Evolutionary conservation across 2,329 filamentous ascomycete species (phyloP), one percentile per base, ranked within the genome.

Genomic region (Pyrenochaeta sp.): DNA sequence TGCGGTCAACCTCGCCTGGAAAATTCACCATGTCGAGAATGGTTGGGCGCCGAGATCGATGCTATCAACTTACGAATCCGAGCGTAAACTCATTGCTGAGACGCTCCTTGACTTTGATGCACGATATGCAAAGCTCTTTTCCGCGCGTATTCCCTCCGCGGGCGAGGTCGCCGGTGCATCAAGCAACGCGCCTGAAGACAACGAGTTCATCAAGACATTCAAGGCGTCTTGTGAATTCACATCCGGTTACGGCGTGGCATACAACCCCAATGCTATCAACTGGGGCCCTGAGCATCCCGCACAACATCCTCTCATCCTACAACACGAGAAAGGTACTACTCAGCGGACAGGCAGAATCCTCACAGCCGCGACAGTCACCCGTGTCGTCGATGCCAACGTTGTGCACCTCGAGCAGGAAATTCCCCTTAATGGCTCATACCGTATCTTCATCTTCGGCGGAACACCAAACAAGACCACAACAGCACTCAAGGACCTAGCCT

Each of bases 141-240:
- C 92, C 10, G 83, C 91, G 65, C 85, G 89, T 18, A 86, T 88
- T 7, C 90, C 91, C 0, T 88, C 88, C 0, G 87, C 88, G 6
- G 84, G 84, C 53, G 90, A 93, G 72, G 89, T 94, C 9, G 83
- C 87, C 42, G 86, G 86, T 27, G 91, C 90, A 20, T 64, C 69
- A 3, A 69, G 72, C 3, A 61, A 69, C 14, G 63, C 71, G 14
- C 63, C 68, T 5, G 61, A 58, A 33, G 87, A 91, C 54, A 93
- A 93, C 68, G 87, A 90, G 10, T 97, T 97, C 72, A 86, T 96
- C 71, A 89, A 89, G 78, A 92, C 89, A 0, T 97, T 97, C 82
- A 97, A 97, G 75, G 90, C 91, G 51, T 87, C 87, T 27, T 97
- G 92, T 80, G 92, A 95, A 69, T 96, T 97, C 76, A 97, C 92